Conservation (phyloP, 1,284 basidiomycete species). For the Fomitopsis pinicola region DNA sequence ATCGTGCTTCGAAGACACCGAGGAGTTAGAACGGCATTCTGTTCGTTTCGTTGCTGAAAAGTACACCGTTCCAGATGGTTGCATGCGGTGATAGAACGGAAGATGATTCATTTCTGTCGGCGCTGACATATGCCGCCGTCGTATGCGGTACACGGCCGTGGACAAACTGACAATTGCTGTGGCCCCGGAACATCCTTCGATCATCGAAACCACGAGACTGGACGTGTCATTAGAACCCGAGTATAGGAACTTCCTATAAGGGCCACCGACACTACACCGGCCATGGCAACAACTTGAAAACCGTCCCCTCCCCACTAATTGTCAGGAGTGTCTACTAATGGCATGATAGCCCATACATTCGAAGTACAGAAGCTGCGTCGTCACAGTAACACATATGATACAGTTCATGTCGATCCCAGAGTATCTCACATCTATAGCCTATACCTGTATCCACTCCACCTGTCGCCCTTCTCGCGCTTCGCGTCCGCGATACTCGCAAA, state of each 20-base stretch:
- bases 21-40: background rate
- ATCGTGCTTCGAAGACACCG: background rate
- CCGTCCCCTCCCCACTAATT: no score
- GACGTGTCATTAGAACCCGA: no score
- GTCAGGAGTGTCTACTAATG: no score
- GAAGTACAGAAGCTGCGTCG: background rate
- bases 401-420: background rate
- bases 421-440: slow-evolving; percentile 17
- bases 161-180: no score
- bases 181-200: no score
- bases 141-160: no score
- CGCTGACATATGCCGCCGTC: background rate
- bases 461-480: slow-evolving; percentile 34
- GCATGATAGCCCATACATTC: background rate
- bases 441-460: slow-evolving; percentile 36
- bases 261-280: no score
- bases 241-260: no score
- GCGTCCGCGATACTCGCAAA: slow-evolving; percentile 32
- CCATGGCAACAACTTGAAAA: no score
- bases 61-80: background rate
- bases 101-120: background rate
- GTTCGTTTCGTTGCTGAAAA: background rate
- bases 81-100: background rate
- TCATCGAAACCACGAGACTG: no score
- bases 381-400: background rate